Conservation (phyloP, 257 asterid genomes). For the Rhazya stricta region DNA sequence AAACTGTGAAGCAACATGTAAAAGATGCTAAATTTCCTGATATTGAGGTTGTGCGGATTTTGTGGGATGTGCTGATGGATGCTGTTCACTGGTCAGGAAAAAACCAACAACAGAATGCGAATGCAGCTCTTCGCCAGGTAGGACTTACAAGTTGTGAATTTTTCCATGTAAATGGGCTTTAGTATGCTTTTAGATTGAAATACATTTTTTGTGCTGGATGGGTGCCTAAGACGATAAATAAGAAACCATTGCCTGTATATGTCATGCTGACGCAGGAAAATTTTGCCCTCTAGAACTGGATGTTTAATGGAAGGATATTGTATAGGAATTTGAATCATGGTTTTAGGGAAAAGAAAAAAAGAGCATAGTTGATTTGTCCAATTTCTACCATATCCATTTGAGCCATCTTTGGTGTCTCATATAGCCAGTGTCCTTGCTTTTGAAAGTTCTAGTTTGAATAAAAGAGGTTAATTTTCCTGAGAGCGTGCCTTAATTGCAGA, state of each 20-base stretch:
- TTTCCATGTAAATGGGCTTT: not conserved
- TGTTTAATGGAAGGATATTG: too few relatives aligned
- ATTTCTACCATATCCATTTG: too few relatives aligned
- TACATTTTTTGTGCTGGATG: not conserved
- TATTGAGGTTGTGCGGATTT: constrained; percentile 73
- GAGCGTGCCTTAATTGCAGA: too few relatives aligned
- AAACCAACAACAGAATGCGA: constrained; percentile 96
- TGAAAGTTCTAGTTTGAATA: too few relatives aligned
- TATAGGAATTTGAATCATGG: too few relatives aligned
- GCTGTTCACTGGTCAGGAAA: constrained; percentile 98
- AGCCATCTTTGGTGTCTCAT: too few relatives aligned
- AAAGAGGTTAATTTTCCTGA: too few relatives aligned
- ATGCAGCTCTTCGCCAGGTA: constrained; percentile 91
- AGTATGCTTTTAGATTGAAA: not conserved
- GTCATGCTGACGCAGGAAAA: not conserved
- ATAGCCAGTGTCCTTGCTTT: too few relatives aligned
- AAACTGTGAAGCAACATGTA: constrained; percentile 86
- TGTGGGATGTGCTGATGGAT: constrained; percentile 97
- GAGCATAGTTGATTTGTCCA: too few relatives aligned
- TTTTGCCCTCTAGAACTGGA: too few relatives aligned
- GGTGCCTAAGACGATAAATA: not conserved
- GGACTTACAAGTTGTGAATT: not conserved
- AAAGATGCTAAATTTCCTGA: constrained; percentile 92
- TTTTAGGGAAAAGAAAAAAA: too few relatives aligned
- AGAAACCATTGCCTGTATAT: not conserved